Percentiles rank a stretch among this genome's conserved stretches.
Conservation (phyloP, 371 early-diverging fungal species). For the Apophysomyces sp. region DNA sequence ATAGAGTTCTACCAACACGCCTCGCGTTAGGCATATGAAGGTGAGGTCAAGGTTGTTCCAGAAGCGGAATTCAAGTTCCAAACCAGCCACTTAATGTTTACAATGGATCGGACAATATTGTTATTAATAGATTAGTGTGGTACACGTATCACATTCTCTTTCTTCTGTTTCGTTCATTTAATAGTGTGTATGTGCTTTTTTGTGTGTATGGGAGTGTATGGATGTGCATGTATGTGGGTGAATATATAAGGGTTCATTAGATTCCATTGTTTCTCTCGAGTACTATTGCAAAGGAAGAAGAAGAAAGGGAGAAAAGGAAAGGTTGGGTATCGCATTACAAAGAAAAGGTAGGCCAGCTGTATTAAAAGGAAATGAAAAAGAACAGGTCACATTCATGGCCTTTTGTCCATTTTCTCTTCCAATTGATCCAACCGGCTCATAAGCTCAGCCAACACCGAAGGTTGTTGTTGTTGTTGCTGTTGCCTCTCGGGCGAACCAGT, state of each 20-base stretch:
- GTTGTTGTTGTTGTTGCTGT: conserved; percentile 8
- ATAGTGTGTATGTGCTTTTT: neutral
- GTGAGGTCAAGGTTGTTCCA: too few species aligned
- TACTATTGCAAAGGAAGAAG: neutral
- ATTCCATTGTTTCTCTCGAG: neutral
- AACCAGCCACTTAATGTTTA: too few species aligned
- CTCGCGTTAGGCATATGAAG: too few species aligned
- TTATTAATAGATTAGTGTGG: neutral
- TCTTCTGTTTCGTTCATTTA: neutral
- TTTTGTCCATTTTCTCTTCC: conserved; percentile 27
- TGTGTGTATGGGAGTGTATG: neutral
- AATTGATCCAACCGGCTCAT: conserved; percentile 36
- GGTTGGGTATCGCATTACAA: conserved; percentile 1
- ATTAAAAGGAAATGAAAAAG: conserved; percentile 8
- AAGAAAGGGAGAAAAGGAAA: neutral
- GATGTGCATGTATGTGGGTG: neutral
- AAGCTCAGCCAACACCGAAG: conserved; percentile 19
- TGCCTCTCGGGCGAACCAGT: conserved; percentile 9
- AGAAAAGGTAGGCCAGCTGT: neutral
- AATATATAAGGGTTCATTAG: neutral
- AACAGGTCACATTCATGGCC: conserved; percentile 6
- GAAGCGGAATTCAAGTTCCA: too few species aligned
- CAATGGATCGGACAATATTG: too few species aligned
- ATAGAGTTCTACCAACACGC: too few species aligned
- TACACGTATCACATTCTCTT: neutral